A percentile compares a stretch with the other conserved stretches of the same genome.
These are phyloP conservation scores for Ochromonas danica DNA, from an alignment of 108 stramenopile genomes.

Conservation along the genomic window DNA sequence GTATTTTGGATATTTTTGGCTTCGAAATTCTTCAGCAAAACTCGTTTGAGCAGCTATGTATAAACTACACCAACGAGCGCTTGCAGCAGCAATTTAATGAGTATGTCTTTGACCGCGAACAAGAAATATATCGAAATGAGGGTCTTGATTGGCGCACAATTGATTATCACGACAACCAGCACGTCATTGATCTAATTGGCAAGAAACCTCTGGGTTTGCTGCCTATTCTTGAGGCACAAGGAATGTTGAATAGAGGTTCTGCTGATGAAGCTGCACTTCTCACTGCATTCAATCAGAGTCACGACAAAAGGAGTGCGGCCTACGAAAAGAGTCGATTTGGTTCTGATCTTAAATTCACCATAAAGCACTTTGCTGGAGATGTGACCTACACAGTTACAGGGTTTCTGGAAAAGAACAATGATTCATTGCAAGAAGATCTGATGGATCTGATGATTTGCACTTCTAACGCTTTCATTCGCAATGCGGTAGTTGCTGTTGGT, in stretches of 20 bases:
- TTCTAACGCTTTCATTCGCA: constrained; percentile 35
- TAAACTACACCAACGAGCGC: constrained; percentile 97
- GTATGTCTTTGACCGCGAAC: constrained; percentile 90
- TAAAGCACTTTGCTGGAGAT: constrained; percentile 91
- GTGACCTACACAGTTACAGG: constrained; percentile 85
- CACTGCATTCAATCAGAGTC: not conserved
- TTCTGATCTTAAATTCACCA: constrained; percentile 57
- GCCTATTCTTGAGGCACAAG: constrained; percentile 60
- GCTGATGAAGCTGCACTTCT: constrained; percentile 57
- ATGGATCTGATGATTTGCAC: constrained; percentile 46
- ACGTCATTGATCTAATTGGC: constrained; percentile 91
- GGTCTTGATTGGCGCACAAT: constrained; percentile 72
- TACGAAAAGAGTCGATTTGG: constrained; percentile 2
- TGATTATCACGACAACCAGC: constrained; percentile 91
- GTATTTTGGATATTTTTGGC: constrained; percentile 96
- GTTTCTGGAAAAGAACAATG: constrained; percentile 92
- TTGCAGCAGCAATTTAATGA: constrained; percentile 98
- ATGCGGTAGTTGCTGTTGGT: not conserved
- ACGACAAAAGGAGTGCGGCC: not conserved
- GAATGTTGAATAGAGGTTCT: constrained; percentile 52
- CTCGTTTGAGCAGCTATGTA: constrained; percentile 83
- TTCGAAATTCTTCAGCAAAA: constrained; percentile 72
- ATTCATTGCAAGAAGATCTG: constrained; percentile 55
- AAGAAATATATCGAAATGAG: constrained; percentile 89
- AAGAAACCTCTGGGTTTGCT: constrained; percentile 65